Base-by-base conservation (phyloP, 2,329 filamentous ascomycete genomes). In the Ceratocystis alfenasii region DNA sequence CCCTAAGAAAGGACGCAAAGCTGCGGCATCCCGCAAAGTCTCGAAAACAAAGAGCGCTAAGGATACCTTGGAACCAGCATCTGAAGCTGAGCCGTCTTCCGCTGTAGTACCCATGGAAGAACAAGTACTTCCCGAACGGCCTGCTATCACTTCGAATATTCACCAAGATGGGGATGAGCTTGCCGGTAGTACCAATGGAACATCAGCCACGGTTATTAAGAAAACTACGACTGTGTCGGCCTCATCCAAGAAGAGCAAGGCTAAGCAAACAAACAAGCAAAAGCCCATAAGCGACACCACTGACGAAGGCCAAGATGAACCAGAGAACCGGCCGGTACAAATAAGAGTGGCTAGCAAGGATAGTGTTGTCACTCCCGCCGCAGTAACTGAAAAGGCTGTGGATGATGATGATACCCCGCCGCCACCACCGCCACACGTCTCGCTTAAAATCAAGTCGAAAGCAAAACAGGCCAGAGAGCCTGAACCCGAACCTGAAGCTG, bases 1-100 rank as follows among this genome's bases (percentile, higher is more conserved):
- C 10, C 77, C 80, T 3, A 84, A 84, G 73, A 84, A 82, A 71
- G 80, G 79, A 30, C 79, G 79, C 62, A 83, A 83, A 70, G 72
- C 78, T 5, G 72, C 71, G 2, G 78, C 74, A n/a, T 74, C 76
- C 2, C 78, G 78, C 57, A 84, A 83, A 69, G 76, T 70, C 0
- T 81, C 81, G 0, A 83, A 82, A 69, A 76, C 77, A 8, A 80
- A 79, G 63, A 68, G 74, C 5, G 78, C 76, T 70, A 81, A 80
- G 70, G 67, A 73, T 6, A 28, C 25, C 3, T 79, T 79, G 69
- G 71, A 75, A 1, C 70, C 73, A 6, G 59, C 75, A 2, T 70
- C 73, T 6, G 65, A 68, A 69, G 53, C 36, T 17, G 28, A 59
- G 17, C 30, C 28, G 1, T 15, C n/a, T 36, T 7, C 17, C n/a